Percentiles rank a stretch among this genome's conserved stretches.
Conservation (phyloP, 2,329 filamentous ascomycete species). For the Trichophyton verrucosum region DNA sequence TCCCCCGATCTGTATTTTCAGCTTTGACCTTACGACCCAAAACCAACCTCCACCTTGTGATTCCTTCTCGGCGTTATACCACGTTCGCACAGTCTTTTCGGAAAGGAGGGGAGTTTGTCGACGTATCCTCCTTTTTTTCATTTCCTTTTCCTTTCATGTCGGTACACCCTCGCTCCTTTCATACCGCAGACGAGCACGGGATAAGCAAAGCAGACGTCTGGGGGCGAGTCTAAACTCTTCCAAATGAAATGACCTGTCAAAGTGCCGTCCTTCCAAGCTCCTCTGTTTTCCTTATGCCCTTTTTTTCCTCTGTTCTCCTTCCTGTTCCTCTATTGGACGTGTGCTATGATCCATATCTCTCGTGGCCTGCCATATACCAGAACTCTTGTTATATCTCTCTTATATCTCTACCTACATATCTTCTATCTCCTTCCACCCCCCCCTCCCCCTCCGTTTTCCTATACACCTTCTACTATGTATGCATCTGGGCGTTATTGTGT, state of each 20-base stretch:
- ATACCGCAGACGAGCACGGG: neutral
- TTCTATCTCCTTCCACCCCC: neutral
- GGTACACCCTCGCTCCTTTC: neutral
- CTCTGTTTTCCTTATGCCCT: neutral
- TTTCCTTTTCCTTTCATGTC: neutral
- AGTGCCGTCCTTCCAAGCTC: neutral
- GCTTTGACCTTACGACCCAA: slow-evolving; percentile 1
- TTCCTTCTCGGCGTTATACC: neutral
- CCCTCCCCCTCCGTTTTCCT: neutral
- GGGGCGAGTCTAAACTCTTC: neutral
- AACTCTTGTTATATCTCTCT: neutral
- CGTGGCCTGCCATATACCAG: neutral
- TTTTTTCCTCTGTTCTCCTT: neutral
- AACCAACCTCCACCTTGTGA: neutral
- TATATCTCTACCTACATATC: neutral
- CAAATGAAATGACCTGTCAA: neutral
- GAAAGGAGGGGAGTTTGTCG: neutral
- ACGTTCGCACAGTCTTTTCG: neutral
- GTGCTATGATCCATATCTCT: neutral
- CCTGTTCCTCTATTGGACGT: neutral
- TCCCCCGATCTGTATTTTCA: neutral
- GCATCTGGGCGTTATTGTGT: slow-evolving; percentile 1
- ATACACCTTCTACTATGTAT: neutral
- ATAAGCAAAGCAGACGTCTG: neutral
- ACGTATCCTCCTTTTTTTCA: neutral